Evolutionary conservation across 352 stramenopile species (phyloP).

Genomic region (Sclerospora graminicola): DNA sequence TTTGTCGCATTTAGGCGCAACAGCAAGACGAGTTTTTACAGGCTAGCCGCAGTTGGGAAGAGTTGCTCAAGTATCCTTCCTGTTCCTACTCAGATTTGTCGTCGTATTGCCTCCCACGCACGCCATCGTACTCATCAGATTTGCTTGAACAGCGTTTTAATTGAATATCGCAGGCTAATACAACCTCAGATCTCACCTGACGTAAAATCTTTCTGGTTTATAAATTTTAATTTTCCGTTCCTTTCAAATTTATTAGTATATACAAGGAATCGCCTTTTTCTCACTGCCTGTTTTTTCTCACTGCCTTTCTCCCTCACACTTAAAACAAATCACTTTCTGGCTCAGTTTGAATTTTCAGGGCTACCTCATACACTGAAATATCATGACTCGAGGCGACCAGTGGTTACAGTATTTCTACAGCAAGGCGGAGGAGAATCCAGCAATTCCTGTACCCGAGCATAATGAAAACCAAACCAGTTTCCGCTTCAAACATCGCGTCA

Average conservation of each 20-base stretch:
- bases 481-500: neutral
- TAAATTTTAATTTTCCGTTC: too few relatives aligned
- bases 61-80: too few relatives aligned
- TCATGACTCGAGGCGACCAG: conserved; percentile 3
- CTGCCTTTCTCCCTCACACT: conserved; percentile 1
- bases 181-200: too few relatives aligned
- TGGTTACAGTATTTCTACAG: conserved; percentile 4
- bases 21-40: too few relatives aligned
- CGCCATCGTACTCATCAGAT: conserved; percentile 1
- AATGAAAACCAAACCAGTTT: conserved; percentile 5
- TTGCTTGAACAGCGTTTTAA: too few relatives aligned
- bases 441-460: neutral
- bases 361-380: conserved; percentile 4
- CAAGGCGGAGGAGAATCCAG: conserved; percentile 4
- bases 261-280: neutral
- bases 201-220: too few relatives aligned
- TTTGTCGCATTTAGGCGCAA: too few relatives aligned
- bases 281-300: neutral
- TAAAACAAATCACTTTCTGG: conserved; percentile 1
- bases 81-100: too few relatives aligned
- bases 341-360: conserved; percentile 19
- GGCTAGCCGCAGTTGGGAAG: too few relatives aligned
- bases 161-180: too few relatives aligned
- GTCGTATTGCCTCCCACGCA: too few relatives aligned
- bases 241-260: too few relatives aligned